These are phyloP conservation scores for Acmispon strigosus DNA, from an alignment of 306 rosid species.

Conservation along the genomic window DNA sequence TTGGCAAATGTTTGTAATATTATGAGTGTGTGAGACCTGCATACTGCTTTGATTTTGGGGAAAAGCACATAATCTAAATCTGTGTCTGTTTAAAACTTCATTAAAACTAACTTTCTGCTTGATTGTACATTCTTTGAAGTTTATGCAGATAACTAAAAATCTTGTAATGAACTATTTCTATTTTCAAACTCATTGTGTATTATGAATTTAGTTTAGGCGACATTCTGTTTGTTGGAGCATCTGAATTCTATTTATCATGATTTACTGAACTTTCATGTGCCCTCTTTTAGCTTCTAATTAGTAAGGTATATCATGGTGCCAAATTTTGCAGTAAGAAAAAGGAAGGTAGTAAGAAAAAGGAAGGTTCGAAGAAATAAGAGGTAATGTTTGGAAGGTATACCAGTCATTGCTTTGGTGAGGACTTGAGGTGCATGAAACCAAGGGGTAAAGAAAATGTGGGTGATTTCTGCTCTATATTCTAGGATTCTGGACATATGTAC, in stretches of 20 bases:
- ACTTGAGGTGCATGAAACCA: slow-evolving; percentile 1
- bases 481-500: slow-evolving; percentile 9
- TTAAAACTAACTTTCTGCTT: background rate
- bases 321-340: slow-evolving; percentile 33
- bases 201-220: background rate
- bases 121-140: background rate
- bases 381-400: slow-evolving; percentile 7
- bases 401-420: background rate
- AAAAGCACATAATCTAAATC: background rate
- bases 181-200: background rate
- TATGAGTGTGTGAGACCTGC: background rate
- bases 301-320: slow-evolving; percentile 7
- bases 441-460: background rate
- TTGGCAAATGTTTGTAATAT: background rate
- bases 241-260: background rate
- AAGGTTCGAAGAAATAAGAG: slow-evolving; percentile 20
- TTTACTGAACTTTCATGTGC: background rate
- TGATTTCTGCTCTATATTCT: background rate
- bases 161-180: background rate
- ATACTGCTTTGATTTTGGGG: background rate
- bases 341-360: slow-evolving; percentile 29
- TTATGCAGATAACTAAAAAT: background rate
- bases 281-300: slow-evolving; percentile 9
- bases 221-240: background rate
- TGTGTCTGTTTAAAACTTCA: background rate